phyloP scores from a whole-genome alignment of 306 rosid genomes.

The Hylodesmum podocarpum region DNA sequence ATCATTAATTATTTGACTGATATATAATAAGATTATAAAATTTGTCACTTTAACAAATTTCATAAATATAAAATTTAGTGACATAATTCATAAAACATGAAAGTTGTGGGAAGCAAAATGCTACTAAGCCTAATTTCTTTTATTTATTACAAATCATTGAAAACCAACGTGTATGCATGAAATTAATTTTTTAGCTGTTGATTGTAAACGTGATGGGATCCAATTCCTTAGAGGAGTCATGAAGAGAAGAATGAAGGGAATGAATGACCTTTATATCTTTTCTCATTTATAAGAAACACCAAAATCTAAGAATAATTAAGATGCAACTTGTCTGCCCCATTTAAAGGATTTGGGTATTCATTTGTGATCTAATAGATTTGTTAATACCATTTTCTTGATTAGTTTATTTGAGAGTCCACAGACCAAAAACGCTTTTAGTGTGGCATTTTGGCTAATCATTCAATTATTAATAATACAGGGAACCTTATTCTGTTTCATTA shows the following conservation, averaged over 20 bases:
- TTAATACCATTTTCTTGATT: neutral
- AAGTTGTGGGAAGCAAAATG: too few relatives aligned
- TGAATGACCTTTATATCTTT: neutral
- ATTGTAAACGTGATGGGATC: neutral
- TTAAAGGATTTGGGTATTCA: neutral
- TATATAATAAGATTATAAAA: too few relatives aligned
- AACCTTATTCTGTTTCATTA: slow-evolving; percentile 30
- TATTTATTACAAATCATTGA: neutral
- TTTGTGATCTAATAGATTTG: neutral
- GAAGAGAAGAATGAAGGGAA: neutral
- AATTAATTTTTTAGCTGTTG: neutral
- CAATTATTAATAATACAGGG: neutral
- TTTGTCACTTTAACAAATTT: too few relatives aligned
- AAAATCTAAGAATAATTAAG: neutral
- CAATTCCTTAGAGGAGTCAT: neutral
- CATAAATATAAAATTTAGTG: too few relatives aligned
- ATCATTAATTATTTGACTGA: too few relatives aligned
- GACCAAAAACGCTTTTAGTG: neutral
- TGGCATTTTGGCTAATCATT: neutral
- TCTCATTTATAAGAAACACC: neutral
- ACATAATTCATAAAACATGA: too few relatives aligned
- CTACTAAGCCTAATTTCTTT: neutral
- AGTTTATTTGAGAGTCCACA: neutral
- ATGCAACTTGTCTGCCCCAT: neutral
- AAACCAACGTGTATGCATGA: too few relatives aligned